A percentile compares a stretch with the other conserved stretches of the same genome.
Conservation (phyloP, 2,329 filamentous ascomycete species). For the Fusarium sp. region DNA sequence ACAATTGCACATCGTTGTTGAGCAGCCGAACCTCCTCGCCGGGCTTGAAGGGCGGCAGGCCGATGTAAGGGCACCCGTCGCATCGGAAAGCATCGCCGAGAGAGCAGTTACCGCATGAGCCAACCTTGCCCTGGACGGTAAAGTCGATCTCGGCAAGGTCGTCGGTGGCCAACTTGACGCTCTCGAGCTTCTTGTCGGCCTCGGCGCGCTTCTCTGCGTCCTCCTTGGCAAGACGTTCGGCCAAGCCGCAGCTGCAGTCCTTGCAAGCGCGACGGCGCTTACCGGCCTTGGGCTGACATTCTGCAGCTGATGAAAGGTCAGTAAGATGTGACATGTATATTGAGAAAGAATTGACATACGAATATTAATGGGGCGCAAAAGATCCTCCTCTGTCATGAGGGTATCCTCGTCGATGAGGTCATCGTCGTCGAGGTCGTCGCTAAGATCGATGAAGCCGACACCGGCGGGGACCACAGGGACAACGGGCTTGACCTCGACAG, state of each 20-base stretch:
- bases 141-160: slow-evolving; percentile 93
- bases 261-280: slow-evolving; percentile 96
- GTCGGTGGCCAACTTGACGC: slow-evolving; percentile 77
- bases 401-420: slow-evolving; percentile 93
- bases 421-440: slow-evolving; percentile 77
- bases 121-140: slow-evolving; percentile 96
- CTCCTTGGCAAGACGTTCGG: slow-evolving; percentile 86
- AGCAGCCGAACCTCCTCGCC: slow-evolving; percentile 92
- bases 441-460: slow-evolving; percentile 77
- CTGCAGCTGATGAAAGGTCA: slow-evolving; percentile 67
- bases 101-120: slow-evolving; percentile 93
- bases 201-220: slow-evolving; percentile 78
- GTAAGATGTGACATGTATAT: slow-evolving; percentile 1
- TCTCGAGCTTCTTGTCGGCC: slow-evolving; percentile 73
- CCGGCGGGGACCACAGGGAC: slow-evolving; percentile 63
- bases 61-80: slow-evolving; percentile 83
- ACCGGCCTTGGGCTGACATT: slow-evolving; percentile 87
- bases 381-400: slow-evolving; percentile 86
- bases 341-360: slow-evolving; percentile 69
- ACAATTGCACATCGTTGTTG: slow-evolving; percentile 89
- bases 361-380: slow-evolving; percentile 80
- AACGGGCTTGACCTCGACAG: slow-evolving; percentile 54
- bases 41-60: slow-evolving; percentile 94
- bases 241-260: slow-evolving; percentile 95
- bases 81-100: slow-evolving; percentile 91